phyloP scores from a whole-genome alignment of 176 grass and related monocot species.

The Oropetium thomaeum region DNA sequence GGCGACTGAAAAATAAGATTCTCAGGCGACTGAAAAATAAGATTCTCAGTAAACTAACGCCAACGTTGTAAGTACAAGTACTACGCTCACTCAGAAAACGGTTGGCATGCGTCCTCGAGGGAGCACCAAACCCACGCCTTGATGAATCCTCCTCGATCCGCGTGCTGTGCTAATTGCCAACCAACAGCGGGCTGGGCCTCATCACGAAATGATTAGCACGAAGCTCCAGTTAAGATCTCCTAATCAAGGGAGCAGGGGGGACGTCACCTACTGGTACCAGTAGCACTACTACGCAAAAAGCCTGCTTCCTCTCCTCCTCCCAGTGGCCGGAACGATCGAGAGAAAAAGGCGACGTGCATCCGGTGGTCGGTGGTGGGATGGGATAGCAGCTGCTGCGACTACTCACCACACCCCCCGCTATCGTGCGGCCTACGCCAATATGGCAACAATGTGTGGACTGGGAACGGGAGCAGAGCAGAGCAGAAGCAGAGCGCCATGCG shows the following conservation, averaged over 20 bases:
- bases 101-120: background rate
- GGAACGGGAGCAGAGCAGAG: too few relatives aligned
- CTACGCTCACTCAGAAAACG: background rate
- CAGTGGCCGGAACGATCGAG: background rate
- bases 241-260: background rate
- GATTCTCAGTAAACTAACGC: too few relatives aligned
- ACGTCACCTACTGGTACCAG: background rate
- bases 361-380: slow-evolving; percentile 43
- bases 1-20: too few relatives aligned
- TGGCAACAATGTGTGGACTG: too few relatives aligned
- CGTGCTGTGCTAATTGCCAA: background rate
- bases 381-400: slow-evolving; percentile 27
- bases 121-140: slow-evolving; percentile 18
- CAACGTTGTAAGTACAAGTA: background rate
- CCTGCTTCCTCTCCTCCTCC: too few relatives aligned
- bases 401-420: slow-evolving; percentile 40
- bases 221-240: slow-evolving; percentile 19
- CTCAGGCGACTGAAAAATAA: too few relatives aligned
- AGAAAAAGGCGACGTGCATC: slow-evolving; percentile 16
- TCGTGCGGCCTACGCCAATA: slow-evolving; percentile 39
- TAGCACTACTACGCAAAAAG: background rate
- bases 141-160: too few relatives aligned
- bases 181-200: background rate
- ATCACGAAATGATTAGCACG: background rate
- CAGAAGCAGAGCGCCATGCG: background rate